phyloP scores from a whole-genome alignment of 2,329 filamentous ascomycete species.

The Didymellaceae sp. region DNA sequence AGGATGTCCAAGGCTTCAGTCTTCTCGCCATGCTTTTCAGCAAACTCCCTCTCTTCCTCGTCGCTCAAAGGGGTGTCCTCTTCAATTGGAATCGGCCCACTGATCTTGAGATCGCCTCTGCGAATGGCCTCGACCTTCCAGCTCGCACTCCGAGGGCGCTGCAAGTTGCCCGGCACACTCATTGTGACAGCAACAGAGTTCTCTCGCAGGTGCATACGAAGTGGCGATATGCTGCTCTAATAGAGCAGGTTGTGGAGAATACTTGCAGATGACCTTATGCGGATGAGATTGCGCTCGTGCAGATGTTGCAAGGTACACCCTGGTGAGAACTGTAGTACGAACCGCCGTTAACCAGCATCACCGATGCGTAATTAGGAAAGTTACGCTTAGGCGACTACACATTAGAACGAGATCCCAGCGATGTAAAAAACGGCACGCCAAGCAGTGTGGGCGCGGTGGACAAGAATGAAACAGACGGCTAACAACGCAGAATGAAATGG shows the following conservation, averaged over 20 bases:
- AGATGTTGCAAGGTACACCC: slow-evolving; percentile 32
- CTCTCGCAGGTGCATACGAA: slow-evolving; percentile 44
- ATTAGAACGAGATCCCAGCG: slow-evolving; percentile 23
- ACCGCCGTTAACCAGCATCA: slow-evolving; percentile 25
- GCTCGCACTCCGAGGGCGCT: slow-evolving; percentile 37
- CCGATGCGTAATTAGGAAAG: slow-evolving; percentile 17
- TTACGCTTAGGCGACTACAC: slow-evolving; percentile 21
- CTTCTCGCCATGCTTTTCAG: slow-evolving; percentile 30
- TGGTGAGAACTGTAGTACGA: slow-evolving; percentile 17
- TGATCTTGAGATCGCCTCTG: slow-evolving; percentile 48
- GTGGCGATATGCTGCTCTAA: slow-evolving; percentile 21
- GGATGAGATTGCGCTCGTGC: slow-evolving; percentile 33
- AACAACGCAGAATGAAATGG: slow-evolving; percentile 7
- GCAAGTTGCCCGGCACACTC: slow-evolving; percentile 36
- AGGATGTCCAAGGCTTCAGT: slow-evolving; percentile 23
- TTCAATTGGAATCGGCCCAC: slow-evolving; percentile 48
- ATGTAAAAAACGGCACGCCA: slow-evolving; percentile 3
- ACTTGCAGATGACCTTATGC: slow-evolving; percentile 25
- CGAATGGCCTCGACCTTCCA: slow-evolving; percentile 51
- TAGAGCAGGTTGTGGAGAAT: slow-evolving; percentile 16
- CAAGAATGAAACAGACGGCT: slow-evolving; percentile 8
- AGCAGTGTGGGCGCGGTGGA: not conserved
- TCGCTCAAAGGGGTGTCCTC: slow-evolving; percentile 45
- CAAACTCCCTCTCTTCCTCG: slow-evolving; percentile 43
- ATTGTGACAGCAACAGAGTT: slow-evolving; percentile 40